These are phyloP conservation scores for Erigeron philadelphicus DNA, from an alignment of 140 eudicot species.

Conservation along the genomic window DNA sequence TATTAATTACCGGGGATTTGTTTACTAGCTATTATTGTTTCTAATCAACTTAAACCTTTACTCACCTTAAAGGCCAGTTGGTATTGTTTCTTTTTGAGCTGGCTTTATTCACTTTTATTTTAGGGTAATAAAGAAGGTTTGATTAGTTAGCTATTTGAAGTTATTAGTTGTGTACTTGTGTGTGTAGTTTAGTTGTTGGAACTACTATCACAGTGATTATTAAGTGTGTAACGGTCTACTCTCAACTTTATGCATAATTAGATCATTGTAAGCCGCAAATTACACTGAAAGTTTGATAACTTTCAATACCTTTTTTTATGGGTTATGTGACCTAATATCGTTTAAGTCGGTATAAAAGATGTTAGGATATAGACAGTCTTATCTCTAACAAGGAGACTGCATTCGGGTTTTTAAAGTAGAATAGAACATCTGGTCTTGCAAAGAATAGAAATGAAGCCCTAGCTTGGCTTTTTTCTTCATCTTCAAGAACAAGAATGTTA, in stretches of 20 bases:
- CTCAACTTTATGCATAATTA: slow-evolving; percentile 17
- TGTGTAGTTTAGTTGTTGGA: slow-evolving; percentile 26
- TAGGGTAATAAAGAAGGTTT: slow-evolving; percentile 25
- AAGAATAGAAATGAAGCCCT: no score
- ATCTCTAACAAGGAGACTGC: no score
- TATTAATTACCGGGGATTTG: not conserved
- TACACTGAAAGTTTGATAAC: no score
- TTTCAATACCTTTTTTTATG: no score
- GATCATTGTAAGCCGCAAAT: not conserved
- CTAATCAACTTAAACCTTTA: not conserved
- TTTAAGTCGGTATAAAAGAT: no score
- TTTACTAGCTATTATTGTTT: not conserved
- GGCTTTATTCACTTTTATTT: slow-evolving; percentile 15
- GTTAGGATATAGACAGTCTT: no score
- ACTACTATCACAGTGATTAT: slow-evolving; percentile 25
- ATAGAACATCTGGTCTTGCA: no score
- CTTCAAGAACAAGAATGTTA: no score
- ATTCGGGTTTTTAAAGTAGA: no score
- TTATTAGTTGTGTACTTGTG: slow-evolving; percentile 17
- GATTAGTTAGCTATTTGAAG: slow-evolving; percentile 30
- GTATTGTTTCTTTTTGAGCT: slow-evolving; percentile 27
- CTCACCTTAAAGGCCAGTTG: slow-evolving; percentile 23
- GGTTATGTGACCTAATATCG: no score
- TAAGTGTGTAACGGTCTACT: not conserved
- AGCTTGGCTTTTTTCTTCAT: no score